Conservation (phyloP, 2,329 filamentous ascomycete genomes). For the Nigrospora oryzae region DNA sequence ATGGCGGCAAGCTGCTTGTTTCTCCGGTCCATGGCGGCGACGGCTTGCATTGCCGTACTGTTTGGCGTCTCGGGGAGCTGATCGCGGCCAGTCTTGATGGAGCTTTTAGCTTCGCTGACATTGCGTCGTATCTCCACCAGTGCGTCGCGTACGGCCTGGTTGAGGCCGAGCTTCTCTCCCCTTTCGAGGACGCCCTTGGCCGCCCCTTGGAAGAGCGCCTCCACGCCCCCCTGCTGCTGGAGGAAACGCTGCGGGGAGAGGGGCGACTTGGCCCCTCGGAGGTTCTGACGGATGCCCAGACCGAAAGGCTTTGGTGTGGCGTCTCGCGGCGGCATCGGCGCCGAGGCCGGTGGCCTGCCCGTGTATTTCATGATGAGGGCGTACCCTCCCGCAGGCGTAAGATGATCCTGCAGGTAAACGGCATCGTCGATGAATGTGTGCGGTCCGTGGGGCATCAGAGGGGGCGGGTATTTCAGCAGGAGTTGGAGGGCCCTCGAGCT, state of each 20-base stretch:
- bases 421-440: conserved; percentile 83
- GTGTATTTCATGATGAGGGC: conserved; percentile 66
- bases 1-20: conserved; percentile 60
- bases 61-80: conserved; percentile 22
- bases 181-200: conserved; percentile 66
- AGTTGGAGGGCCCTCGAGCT: conserved; percentile 79
- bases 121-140: conserved; percentile 74
- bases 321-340: conserved; percentile 14
- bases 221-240: conserved; percentile 50
- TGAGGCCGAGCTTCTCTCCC: conserved; percentile 70
- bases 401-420: conserved; percentile 60
- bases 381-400: conserved; percentile 52
- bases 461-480: conserved; percentile 74
- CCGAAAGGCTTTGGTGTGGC: conserved; percentile 25
- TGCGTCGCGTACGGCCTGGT: conserved; percentile 72
- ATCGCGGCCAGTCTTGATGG: conserved; percentile 27
- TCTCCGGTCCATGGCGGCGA: conserved; percentile 50
- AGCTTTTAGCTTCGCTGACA: conserved; percentile 50
- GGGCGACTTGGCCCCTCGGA: conserved; percentile 32
- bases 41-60: conserved; percentile 21
- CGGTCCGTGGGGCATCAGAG: conserved; percentile 53
- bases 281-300: conserved; percentile 30
- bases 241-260: conserved; percentile 41
- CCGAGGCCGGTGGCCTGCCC: conserved; percentile 35
- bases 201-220: conserved; percentile 66